These are phyloP conservation scores for Rhodotorula kratochvilovae DNA, from an alignment of 768 basidiomycete genomes.

Conservation along the genomic window DNA sequence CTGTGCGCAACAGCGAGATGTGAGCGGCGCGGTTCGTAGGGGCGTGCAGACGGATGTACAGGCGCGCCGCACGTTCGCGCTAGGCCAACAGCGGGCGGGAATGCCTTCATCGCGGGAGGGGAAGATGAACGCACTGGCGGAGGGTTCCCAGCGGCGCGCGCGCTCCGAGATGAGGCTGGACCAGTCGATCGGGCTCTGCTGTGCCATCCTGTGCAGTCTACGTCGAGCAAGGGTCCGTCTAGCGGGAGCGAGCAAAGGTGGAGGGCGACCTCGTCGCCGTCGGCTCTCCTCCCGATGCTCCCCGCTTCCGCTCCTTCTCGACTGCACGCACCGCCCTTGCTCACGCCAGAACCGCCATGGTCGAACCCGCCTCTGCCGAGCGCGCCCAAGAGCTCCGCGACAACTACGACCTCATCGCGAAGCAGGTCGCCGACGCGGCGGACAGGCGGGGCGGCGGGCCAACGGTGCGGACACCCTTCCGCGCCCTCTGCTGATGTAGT, in stretches of 20 bases:
- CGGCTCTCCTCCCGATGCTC: background rate
- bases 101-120: background rate
- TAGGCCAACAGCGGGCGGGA: background rate
- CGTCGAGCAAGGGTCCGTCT: no score
- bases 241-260: background rate
- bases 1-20: conserved; percentile 42
- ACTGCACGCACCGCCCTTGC: background rate
- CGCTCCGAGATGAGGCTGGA: conserved; percentile 26
- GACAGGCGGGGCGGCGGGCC: background rate
- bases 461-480: background rate
- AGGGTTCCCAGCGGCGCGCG: conserved; percentile 36
- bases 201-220: background rate
- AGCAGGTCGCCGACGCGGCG: conserved; percentile 38
- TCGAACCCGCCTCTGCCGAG: conserved; percentile 38
- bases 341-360: background rate
- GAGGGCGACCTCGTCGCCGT: background rate
- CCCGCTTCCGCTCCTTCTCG: background rate
- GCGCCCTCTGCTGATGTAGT: background rate
- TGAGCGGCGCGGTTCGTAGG: background rate
- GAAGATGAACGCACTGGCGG: conserved; percentile 28
- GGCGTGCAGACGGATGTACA: no score
- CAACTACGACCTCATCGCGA: conserved; percentile 45
- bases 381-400: conserved; percentile 46
- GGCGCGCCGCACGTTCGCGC: no score
- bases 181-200: conserved; percentile 26